Evolutionary conservation across 495 filamentous ascomycete genomes (phyloP), one percentile per base, ranked within the genome.

Genomic region (Parathielavia appendiculata): DNA sequence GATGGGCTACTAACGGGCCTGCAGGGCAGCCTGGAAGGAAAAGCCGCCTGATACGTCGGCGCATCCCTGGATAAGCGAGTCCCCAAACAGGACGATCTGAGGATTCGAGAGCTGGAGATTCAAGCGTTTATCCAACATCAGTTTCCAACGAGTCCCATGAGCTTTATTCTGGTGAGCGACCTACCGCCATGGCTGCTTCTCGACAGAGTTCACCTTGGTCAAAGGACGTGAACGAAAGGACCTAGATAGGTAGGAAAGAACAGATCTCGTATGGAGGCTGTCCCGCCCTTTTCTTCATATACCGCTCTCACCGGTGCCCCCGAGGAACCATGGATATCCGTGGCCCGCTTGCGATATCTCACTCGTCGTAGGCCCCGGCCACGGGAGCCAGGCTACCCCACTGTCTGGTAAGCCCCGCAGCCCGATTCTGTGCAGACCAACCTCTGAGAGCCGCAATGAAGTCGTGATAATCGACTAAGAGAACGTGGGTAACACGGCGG

Each of bases 21-120:
- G 84, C 13, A 96, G 73, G 32, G 82, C 86, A 39, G 86, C 79
- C 59, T 82, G 81, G 59, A 92, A 87, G 10, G 79, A 85, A 69
- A 90, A 91, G 26, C 85, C 87, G 54, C 79, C 65, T 4, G 79
- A 66, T 59, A 83, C 74, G 51, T 77, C 75, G 56, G 75, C 78
- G 41, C 82, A 80, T 38, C 75, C 71, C 65, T 95, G 82, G 22
- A 88, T 85, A 62, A 95, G 83, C 30, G 87, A 91, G 67, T 95
- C 90, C 32, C 90, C 90, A 64, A 95, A 90, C 20, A 92, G 81
- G 44, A 92, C 75, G 64, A 92, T 81, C 66, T 91, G 88, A 23
- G 77, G 73, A 61, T 79, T 77, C 5, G 75, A 67, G 54, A 66
- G 66, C 73, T 71, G 47, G 56, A 38, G 53, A 47, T 67, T 20